Conservation (phyloP, 306 rosid species). For the Malus sieversii region DNA sequence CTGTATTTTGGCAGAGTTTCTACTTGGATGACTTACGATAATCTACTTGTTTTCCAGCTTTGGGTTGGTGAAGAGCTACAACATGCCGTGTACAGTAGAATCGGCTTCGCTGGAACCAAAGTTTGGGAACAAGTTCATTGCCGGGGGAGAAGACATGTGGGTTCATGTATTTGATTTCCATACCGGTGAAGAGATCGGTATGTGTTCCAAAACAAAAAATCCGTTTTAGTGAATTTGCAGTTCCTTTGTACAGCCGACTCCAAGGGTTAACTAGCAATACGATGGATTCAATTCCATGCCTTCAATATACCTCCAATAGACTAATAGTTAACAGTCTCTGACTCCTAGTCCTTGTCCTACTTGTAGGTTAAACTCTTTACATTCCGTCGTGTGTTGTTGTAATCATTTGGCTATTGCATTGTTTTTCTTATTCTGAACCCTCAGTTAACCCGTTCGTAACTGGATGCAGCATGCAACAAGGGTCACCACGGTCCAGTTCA, state of each 20-base stretch:
- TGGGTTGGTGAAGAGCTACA: slow-evolving; percentile 88
- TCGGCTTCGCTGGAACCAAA: slow-evolving; percentile 95
- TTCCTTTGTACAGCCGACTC: not conserved
- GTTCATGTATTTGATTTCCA: slow-evolving; percentile 85
- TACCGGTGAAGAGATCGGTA: slow-evolving; percentile 92
- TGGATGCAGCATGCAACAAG: slow-evolving; percentile 85
- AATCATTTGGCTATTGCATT: not conserved
- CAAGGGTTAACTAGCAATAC: not conserved
- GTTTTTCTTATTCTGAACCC: not conserved
- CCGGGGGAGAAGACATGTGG: slow-evolving; percentile 99
- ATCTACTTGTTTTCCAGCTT: slow-evolving; percentile 42
- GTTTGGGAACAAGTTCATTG: slow-evolving; percentile 83
- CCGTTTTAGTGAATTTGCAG: not conserved
- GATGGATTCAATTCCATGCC: not conserved
- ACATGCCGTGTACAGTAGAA: slow-evolving; percentile 89
- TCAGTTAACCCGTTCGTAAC: not conserved
- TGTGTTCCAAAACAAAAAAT: slow-evolving; percentile 1
- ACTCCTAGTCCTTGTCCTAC: not conserved
- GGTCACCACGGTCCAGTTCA: slow-evolving; percentile 99
- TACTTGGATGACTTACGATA: slow-evolving; percentile 18
- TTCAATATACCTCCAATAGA: not conserved
- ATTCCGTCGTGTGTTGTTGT: not conserved
- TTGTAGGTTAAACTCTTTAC: not conserved
- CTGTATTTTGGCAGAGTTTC: not conserved
- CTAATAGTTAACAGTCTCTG: not conserved